phyloP scores from a whole-genome alignment of 768 basidiomycete species.

The Sporobolomyces roseus region DNA sequence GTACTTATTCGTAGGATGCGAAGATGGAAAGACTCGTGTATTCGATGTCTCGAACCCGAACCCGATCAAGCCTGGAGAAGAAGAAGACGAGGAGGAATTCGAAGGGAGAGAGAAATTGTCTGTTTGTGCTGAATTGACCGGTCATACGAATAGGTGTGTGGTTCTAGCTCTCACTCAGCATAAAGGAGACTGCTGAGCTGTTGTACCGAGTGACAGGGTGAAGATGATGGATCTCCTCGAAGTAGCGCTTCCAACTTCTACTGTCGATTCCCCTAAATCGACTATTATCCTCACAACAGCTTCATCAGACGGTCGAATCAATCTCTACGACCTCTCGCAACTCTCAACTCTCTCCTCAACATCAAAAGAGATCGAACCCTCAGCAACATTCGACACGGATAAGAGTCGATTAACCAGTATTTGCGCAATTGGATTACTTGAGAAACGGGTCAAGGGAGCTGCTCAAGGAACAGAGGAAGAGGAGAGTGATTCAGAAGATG shows the following conservation, averaged over 20 bases:
- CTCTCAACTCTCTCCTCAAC: constrained; percentile 44
- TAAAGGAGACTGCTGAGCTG: too few species aligned
- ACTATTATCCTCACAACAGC: constrained; percentile 65
- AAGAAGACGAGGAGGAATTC: constrained; percentile 37
- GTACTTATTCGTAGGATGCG: constrained; percentile 74
- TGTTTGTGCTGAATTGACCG: constrained; percentile 63
- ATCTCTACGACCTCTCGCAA: constrained; percentile 65
- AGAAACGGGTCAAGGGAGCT: constrained; percentile 45
- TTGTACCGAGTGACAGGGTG: too few species aligned
- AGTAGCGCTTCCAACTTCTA: constrained; percentile 57
- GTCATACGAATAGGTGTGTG: constrained; percentile 76
- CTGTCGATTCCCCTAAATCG: constrained; percentile 59
- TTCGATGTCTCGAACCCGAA: constrained; percentile 58
- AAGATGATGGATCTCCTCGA: constrained; percentile 70
- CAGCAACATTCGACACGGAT: constrained; percentile 73
- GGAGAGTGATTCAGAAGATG: constrained; percentile 45
- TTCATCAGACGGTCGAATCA: constrained; percentile 85
- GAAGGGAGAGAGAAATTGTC: constrained; percentile 49
- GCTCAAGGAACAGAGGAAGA: constrained; percentile 47
- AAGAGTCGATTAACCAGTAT: constrained; percentile 77
- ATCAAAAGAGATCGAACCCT: constrained; percentile 54
- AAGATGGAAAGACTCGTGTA: constrained; percentile 80
- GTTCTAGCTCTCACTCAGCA: constrained; percentile 45
- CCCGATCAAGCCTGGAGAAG: constrained; percentile 38
- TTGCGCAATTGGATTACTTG: constrained; percentile 48